Conservation (phyloP, 495 filamentous ascomycete species). For the Penicillium salamii region DNA sequence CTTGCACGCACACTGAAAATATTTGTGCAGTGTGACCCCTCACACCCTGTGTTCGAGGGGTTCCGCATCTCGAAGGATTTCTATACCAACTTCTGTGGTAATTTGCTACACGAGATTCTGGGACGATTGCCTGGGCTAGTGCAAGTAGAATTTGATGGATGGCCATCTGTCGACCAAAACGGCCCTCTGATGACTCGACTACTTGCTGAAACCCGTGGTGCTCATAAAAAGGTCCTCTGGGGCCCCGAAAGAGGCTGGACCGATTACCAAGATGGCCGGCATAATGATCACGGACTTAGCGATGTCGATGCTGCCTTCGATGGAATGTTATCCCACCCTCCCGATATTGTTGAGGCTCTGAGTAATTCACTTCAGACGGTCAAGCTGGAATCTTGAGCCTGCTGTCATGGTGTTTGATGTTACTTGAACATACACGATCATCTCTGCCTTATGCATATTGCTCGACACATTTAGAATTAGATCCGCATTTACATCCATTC, state of each 20-base stretch:
- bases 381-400: slow-evolving; percentile 11
- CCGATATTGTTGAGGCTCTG: slow-evolving; percentile 17
- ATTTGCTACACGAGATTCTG: slow-evolving; percentile 58
- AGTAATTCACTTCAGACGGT: slow-evolving; percentile 14
- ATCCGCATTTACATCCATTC: neutral
- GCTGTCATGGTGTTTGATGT: neutral
- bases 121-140: slow-evolving; percentile 55
- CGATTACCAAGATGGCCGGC: slow-evolving; percentile 22
- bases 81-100: slow-evolving; percentile 69
- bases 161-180: slow-evolving; percentile 63
- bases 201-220: slow-evolving; percentile 49
- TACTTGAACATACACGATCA: slow-evolving; percentile 5
- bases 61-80: slow-evolving; percentile 67
- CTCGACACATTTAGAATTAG: no score
- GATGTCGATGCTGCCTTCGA: slow-evolving; percentile 15
- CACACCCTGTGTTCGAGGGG: slow-evolving; percentile 66
- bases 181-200: slow-evolving; percentile 70
- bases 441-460: no score
- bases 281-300: slow-evolving; percentile 10
- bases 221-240: slow-evolving; percentile 60
- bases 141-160: slow-evolving; percentile 73
- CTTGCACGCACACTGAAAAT: slow-evolving; percentile 64
- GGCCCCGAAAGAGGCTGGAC: slow-evolving; percentile 69
- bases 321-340: slow-evolving; percentile 9
- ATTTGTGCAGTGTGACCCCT: slow-evolving; percentile 78